These are phyloP conservation scores for Cornus suecica DNA, from an alignment of 148 eudicot genomes.

Conservation along the genomic window DNA sequence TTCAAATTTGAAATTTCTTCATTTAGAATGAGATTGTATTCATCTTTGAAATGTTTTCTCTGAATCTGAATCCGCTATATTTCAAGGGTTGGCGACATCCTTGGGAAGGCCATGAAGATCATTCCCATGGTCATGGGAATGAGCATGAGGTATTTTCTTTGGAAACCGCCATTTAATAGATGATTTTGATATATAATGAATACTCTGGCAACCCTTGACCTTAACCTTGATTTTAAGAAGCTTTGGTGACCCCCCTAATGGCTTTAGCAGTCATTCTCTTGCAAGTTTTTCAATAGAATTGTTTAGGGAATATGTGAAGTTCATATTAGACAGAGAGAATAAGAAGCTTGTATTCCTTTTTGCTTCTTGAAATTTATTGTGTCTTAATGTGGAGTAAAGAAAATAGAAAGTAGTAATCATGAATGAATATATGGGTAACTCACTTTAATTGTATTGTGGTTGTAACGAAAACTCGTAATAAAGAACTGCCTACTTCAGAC, in stretches of 20 bases:
- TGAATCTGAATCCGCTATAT: slow-evolving; percentile 12
- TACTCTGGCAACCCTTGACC: not conserved
- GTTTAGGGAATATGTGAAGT: too few relatives aligned
- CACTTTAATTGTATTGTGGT: not conserved
- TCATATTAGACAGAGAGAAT: too few relatives aligned
- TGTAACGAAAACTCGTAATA: not conserved
- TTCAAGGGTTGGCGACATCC: slow-evolving; percentile 96
- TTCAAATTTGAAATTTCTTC: not conserved
- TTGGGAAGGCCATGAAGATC: slow-evolving; percentile 93
- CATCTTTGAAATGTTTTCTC: not conserved
- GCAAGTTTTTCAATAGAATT: not conserved
- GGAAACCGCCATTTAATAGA: not conserved
- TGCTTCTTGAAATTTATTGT: not conserved
- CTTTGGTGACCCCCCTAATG: not conserved
- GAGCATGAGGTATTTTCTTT: slow-evolving; percentile 40
- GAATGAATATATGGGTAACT: not conserved
- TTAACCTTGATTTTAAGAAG: not conserved
- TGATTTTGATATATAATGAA: not conserved
- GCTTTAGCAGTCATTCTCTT: not conserved
- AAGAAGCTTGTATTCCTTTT: not conserved
- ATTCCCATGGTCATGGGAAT: slow-evolving; percentile 46
- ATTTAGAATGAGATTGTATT: too few relatives aligned
- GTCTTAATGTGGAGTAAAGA: not conserved
- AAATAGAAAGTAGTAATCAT: not conserved
- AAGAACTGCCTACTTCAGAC: not conserved